phyloP scores from a whole-genome alignment of 176 grass and related monocot genomes.

The Saccharum officinarum region DNA sequence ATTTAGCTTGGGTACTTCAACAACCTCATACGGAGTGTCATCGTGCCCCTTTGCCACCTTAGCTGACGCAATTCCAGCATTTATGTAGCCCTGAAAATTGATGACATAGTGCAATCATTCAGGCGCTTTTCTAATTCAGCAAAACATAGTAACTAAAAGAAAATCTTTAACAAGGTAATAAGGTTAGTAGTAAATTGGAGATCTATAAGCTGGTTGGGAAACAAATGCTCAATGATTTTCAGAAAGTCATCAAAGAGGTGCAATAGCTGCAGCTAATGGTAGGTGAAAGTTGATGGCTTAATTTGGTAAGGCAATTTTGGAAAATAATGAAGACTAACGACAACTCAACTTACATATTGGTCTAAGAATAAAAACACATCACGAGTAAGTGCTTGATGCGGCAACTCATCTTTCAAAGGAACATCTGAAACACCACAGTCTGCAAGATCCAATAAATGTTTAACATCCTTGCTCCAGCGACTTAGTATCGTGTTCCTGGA shows the following conservation, averaged over 20 bases:
- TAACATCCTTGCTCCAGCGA: constrained; percentile 88
- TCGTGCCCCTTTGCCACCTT: constrained; percentile 24
- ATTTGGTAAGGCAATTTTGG: constrained; percentile 17
- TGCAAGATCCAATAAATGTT: constrained; percentile 72
- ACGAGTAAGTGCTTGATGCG: constrained; percentile 59
- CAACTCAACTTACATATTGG: constrained; percentile 73
- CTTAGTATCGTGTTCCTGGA: constrained; percentile 88
- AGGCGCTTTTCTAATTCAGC: constrained; percentile 24
- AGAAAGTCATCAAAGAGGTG: constrained; percentile 24
- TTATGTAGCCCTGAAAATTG: constrained; percentile 84
- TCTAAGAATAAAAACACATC: constrained; percentile 92
- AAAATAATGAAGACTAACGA: constrained; percentile 16
- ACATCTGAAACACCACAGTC: constrained; percentile 69
- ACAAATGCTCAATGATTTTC: constrained; percentile 9
- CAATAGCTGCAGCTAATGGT: constrained; percentile 7
- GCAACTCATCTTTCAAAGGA: constrained; percentile 57
- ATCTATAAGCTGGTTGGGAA: constrained; percentile 21
- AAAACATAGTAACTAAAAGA: constrained; percentile 23
- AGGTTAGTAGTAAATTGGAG: constrained; percentile 18
- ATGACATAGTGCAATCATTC: constrained; percentile 30
- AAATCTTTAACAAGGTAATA: neutral
- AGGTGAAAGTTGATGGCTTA: constrained; percentile 15
- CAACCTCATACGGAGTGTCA: constrained; percentile 32
- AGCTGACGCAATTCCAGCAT: constrained; percentile 83
- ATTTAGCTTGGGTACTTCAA: constrained; percentile 42